Evolutionary conservation across 2,329 filamentous ascomycete species (phyloP), one percentile per base, ranked within the genome.

Genomic region (Trichoderma aggressivum): DNA sequence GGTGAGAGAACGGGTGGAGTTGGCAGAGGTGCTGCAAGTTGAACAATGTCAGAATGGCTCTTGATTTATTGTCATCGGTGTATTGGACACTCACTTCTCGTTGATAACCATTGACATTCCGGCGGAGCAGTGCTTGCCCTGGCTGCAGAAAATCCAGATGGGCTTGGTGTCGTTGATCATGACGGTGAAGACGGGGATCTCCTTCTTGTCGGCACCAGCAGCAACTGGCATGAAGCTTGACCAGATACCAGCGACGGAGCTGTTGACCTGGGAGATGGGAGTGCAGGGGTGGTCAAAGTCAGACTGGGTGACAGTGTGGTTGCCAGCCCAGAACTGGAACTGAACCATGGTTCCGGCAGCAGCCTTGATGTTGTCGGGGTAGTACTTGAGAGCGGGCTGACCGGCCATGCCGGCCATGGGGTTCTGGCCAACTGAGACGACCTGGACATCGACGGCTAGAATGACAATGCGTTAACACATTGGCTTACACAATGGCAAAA

Each of bases 281-380:
- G 86, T 79, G 82, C 92, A 94, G 14, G 91, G 91, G 70, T 86
- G 81, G 76, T 91, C 89, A 77, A 94, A 95, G 76, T 86, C 89
- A 60, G 92, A 93, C 84, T 94, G 91, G 18, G 90, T 92, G 71
- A 94, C 89, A 64, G 92, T 94, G 86, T 95, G 92, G 84, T 94
- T 94, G 75, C 86, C 86, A 10, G 83, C 84, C 73, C 84, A 83
- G 83, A 91, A 91, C 80, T 91, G 88, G 84, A 91, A 91, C 81
- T 90, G 88, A 14, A 91, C 84, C 82, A 89, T 86, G 75, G 87
- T 84, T 74, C 92, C 92, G 3, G 84, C 81, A n/a, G 82, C 79
- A 36, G 90, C 92, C 73, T 83, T 84, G 78, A 95, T 79, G 77
- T 86, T 89, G 75, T 91, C 85, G 53, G 92, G 92, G 73, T 82